A percentile compares a stretch with the other conserved stretches of the same genome.
These are phyloP conservation scores for Suhomyces faveliae DNA, from an alignment of 805 yeast genomes.

Conservation along the genomic window DNA sequence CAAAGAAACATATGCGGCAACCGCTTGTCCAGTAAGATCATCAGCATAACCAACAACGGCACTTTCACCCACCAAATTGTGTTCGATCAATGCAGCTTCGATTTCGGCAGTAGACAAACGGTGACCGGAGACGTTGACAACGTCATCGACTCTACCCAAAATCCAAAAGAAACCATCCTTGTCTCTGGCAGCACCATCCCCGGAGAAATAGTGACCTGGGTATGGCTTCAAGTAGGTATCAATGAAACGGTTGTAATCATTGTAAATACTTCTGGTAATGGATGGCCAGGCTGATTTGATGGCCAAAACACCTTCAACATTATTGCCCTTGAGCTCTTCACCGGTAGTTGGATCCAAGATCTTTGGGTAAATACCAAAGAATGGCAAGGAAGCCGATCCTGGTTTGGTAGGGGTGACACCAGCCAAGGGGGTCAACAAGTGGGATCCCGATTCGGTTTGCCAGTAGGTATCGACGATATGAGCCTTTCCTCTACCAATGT, in stretches of 20 bases:
- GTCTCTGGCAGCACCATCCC: conserved; percentile 98
- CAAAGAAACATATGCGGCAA: conserved; percentile 88
- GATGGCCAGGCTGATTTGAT: conserved; percentile 94
- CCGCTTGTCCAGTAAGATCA: conserved; percentile 97
- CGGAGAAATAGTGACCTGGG: conserved; percentile 92
- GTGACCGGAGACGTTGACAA: conserved; percentile 96
- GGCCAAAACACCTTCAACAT: conserved; percentile 95
- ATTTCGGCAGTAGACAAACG: conserved; percentile 98
- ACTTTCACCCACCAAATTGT: conserved; percentile 79
- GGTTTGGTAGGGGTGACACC: conserved; percentile 96
- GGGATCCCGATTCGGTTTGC: conserved; percentile 99
- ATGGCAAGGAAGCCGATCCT: conserved; percentile 95
- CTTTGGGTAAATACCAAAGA: conserved; percentile 89
- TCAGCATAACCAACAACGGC: conserved; percentile 97
- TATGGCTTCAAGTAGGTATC: conserved; percentile 93
- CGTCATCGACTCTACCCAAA: conserved; percentile 97
- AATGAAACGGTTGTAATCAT: conserved; percentile 78
- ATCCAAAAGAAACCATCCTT: conserved; percentile 97
- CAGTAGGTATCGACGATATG: conserved; percentile 96
- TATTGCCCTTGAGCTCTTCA: conserved; percentile 76
- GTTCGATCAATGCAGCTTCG: conserved; percentile 85
- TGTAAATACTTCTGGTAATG: conserved; percentile 95
- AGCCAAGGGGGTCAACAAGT: conserved; percentile 89
- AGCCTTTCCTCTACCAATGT: conserved; percentile 85
- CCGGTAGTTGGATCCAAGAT: conserved; percentile 94